Percentiles rank a stretch among this genome's conserved stretches.
These are phyloP conservation scores for Tylopilus sp. DNA, from an alignment of 1,284 basidiomycete genomes.

Conservation along the genomic window DNA sequence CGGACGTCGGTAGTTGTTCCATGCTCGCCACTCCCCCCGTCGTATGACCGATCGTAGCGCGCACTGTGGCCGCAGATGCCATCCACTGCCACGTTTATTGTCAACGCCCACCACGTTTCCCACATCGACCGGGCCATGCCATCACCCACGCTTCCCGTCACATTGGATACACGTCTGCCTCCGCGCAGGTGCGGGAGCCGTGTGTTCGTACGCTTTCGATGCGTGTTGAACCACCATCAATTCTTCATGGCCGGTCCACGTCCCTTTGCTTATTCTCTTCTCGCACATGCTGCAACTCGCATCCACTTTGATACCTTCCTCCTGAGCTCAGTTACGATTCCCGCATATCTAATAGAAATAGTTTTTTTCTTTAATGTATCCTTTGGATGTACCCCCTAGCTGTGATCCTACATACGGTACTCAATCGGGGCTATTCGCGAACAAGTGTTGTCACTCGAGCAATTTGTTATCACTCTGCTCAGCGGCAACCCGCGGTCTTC, in stretches of 20 bases:
- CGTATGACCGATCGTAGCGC: conserved; percentile 7
- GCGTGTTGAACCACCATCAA: conserved; percentile 12
- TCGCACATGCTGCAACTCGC: conserved; percentile 15
- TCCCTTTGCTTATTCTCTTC: neutral
- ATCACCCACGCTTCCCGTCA: conserved; percentile 2
- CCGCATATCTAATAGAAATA: conserved; percentile 28
- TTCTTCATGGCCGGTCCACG: conserved; percentile 23
- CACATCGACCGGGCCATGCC: conserved; percentile 4
- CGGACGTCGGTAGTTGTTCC: conserved; percentile 47
- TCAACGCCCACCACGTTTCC: conserved; percentile 4
- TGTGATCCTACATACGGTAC: conserved; percentile 16
- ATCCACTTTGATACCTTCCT: conserved; percentile 27
- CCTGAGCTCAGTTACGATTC: conserved; percentile 14
- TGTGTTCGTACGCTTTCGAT: conserved; percentile 2
- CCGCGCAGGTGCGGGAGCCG: conserved; percentile 4
- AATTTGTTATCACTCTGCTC: too few species aligned
- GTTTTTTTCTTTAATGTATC: conserved; percentile 28
- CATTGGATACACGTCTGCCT: conserved; percentile 6
- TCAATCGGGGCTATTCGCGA: conserved; percentile 17
- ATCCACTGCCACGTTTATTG: conserved; percentile 4
- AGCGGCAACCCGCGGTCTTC: too few species aligned
- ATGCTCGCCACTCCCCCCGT: neutral
- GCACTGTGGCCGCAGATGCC: conserved; percentile 5
- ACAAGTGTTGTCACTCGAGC: neutral
- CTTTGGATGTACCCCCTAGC: conserved; percentile 25